Conservation (phyloP, 768 basidiomycete genomes). For the Guyanaporus albipodus region DNA sequence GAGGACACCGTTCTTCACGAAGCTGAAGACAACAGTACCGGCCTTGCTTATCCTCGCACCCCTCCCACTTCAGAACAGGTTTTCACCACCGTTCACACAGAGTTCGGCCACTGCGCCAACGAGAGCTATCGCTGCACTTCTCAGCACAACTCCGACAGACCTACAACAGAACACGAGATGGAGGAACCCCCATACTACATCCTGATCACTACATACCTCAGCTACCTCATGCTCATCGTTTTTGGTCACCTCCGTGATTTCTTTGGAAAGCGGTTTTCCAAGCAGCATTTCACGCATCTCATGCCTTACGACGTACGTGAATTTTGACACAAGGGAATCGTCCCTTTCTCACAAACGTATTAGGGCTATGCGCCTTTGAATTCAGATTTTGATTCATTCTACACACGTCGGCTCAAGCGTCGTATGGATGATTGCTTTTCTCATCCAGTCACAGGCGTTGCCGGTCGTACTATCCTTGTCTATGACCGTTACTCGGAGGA, state of each 20-base stretch:
- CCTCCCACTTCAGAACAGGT: conserved; percentile 80
- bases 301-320: conserved; percentile 77
- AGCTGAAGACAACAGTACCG: conserved; percentile 49
- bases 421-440: conserved; percentile 96
- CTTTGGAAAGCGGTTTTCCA: conserved; percentile 78
- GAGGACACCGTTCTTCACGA: conserved; percentile 65
- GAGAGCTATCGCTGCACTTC: conserved; percentile 68
- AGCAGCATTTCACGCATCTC: conserved; percentile 71
- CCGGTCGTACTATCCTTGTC: conserved; percentile 86
- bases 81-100: conserved; percentile 77
- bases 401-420: conserved; percentile 90
- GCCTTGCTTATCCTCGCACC: conserved; percentile 54
- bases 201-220: conserved; percentile 86
- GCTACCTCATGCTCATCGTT: conserved; percentile 88
- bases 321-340: neutral
- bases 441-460: conserved; percentile 89
- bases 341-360: conserved; percentile 4
- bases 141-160: conserved; percentile 45
- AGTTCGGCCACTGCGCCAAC: conserved; percentile 89
- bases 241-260: conserved; percentile 95
- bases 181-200: conserved; percentile 93
- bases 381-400: conserved; percentile 99
- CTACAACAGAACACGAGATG: conserved; percentile 54
- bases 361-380: conserved; percentile 96
- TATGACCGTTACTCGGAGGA: conserved; percentile 82